A percentile compares a stretch with the other conserved stretches of the same genome.
phyloP scores from a whole-genome alignment of 2,329 filamentous ascomycete species.

The Fonsecaea multimorphosa region DNA sequence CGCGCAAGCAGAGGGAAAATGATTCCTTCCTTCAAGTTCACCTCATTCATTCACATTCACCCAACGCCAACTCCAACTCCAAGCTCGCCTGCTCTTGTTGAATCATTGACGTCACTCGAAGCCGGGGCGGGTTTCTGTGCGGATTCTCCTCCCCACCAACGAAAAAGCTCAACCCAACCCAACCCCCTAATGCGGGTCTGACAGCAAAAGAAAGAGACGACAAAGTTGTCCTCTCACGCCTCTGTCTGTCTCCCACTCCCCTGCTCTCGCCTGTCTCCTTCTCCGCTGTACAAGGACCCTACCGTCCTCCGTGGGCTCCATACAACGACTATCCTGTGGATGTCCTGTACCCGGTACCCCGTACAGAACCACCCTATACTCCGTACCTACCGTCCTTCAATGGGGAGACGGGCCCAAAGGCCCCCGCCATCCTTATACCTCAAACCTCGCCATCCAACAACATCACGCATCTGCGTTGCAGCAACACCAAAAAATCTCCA shows the following conservation, averaged over 20 bases:
- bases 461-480: neutral
- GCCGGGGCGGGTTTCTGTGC: too few species aligned
- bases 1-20: neutral
- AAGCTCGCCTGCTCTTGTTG: neutral
- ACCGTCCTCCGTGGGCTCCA: neutral
- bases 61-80: too few species aligned
- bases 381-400: neutral
- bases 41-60: too few species aligned
- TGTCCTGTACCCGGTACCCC: neutral
- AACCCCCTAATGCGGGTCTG: slow-evolving; percentile 6
- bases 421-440: neutral
- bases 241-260: neutral
- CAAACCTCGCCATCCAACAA: neutral
- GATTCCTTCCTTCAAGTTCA: neutral
- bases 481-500: neutral
- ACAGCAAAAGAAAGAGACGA: neutral
- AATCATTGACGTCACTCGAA: neutral
- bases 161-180: neutral
- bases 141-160: slow-evolving; percentile 1
- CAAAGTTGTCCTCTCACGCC: neutral
- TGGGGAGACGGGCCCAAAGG: neutral
- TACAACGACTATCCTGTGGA: neutral
- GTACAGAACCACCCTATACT: neutral
- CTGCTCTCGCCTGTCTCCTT: neutral
- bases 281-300: neutral